phyloP scores from a whole-genome alignment of 805 yeast species.

The Lipomyces spencermartinsiae region DNA sequence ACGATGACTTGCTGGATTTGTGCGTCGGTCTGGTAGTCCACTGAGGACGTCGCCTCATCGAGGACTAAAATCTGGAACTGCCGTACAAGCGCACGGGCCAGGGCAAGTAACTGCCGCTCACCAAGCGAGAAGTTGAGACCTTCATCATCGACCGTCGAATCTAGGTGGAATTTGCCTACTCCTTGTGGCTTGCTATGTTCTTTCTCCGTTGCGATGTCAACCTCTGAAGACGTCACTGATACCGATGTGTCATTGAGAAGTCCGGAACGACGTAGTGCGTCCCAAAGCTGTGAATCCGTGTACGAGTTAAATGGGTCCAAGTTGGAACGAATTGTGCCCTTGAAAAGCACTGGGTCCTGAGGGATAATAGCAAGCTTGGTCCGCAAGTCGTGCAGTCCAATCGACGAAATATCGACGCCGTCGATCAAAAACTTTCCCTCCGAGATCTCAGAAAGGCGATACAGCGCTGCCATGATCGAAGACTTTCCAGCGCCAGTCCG shows the following conservation, averaged over 20 bases:
- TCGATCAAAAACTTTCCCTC: constrained; percentile 67
- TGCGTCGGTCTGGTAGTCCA: constrained; percentile 74
- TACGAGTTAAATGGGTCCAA: constrained; percentile 56
- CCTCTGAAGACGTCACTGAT: constrained; percentile 44
- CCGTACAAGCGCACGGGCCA: constrained; percentile 74
- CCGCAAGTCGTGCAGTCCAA: constrained; percentile 74
- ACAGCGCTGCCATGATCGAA: constrained; percentile 73
- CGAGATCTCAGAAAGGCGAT: constrained; percentile 66
- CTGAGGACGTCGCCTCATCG: constrained; percentile 81
- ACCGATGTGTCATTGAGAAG: constrained; percentile 44
- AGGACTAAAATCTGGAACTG: constrained; percentile 64
- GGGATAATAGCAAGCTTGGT: constrained; percentile 83
- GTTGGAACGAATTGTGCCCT: constrained; percentile 65
- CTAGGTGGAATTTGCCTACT: constrained; percentile 63
- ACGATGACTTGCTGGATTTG: constrained; percentile 67
- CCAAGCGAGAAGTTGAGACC: constrained; percentile 76
- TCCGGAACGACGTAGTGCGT: constrained; percentile 65
- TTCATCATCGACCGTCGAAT: constrained; percentile 66
- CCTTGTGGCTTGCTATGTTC: constrained; percentile 7
- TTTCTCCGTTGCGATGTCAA: constrained; percentile 43
- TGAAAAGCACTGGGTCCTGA: constrained; percentile 85
- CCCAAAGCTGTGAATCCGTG: constrained; percentile 69
- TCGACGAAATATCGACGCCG: constrained; percentile 64
- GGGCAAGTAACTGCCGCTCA: constrained; percentile 70
- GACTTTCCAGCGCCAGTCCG: constrained; percentile 92